phyloP scores from a whole-genome alignment of 169 alveolate genomes.

The Plasmodium blacklocki region DNA sequence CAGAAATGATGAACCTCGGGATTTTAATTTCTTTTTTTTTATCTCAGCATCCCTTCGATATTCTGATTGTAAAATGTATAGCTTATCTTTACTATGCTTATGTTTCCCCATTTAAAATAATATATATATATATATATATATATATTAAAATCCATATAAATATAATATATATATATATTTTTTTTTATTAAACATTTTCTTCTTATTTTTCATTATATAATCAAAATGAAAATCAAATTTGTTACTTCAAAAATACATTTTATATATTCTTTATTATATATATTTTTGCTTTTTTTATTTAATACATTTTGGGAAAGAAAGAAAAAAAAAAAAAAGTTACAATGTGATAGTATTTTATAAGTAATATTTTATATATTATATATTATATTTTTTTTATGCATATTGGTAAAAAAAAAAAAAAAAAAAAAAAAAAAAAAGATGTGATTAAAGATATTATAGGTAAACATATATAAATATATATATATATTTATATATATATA shows the following conservation, averaged over 20 bases:
- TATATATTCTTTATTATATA: neutral
- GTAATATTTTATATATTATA: no score
- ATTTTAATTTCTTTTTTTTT: conserved; percentile 80
- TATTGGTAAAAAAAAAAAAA: no score
- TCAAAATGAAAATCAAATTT: neutral
- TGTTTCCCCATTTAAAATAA: conserved; percentile 90
- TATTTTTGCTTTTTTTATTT: no score
- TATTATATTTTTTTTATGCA: no score
- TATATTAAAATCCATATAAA: conserved; percentile 8
- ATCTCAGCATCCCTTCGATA: conserved; percentile 87
- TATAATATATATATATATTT: neutral
- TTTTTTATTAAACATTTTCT: no score
- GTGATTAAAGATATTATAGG: no score
- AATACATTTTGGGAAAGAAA: no score
- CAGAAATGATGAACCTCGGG: conserved; percentile 31
- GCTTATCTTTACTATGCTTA: conserved; percentile 93
- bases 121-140: conserved; percentile 9
- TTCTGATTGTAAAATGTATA: conserved; percentile 91
- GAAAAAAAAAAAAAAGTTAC: no score
- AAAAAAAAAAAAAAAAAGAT: no score
- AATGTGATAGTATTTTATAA: no score
- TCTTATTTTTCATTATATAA: conserved; percentile 1
- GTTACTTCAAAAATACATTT: neutral
- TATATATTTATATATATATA: no score
- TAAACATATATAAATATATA: no score